Base-by-base conservation (phyloP, 805 yeast species). In the Kuraishia molischiana region DNA sequence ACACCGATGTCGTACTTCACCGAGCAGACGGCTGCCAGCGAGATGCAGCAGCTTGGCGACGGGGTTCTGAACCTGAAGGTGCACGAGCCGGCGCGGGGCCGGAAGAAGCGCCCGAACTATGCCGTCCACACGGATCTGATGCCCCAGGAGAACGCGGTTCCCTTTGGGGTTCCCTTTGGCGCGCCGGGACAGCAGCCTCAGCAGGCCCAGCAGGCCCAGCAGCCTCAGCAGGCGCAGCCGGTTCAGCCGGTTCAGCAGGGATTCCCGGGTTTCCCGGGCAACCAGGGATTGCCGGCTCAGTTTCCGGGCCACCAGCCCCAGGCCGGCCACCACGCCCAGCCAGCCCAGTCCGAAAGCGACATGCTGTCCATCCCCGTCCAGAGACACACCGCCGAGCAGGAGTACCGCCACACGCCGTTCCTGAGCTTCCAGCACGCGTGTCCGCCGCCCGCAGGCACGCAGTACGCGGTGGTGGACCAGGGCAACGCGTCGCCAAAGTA, bases 361-460 rank as follows among this genome's bases (percentile, higher is more conserved):
- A 48, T 45, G n/a, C 59, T 67, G n/a, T 58, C 67, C 3, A 55
- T 66, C 26, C 62, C 63, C 3, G 56, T 51, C 15, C 52, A 56
- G 50, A 46, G 67, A 40, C 44, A 51, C 38, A 44, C 46, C 18
- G 42, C 47, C n/a, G 64, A 58, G 36, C 48, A 59, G 19, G 58
- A 61, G 38, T 58, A 59, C 42, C 47, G 60, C 46, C 45, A 61
- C 44, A 57, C 56, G 33, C 55, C 73, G 1, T 89, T 85, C 57
- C 67, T 70, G 35, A 82, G 96, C 1, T 77, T 84, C 48, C 77
- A 79, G 52, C 77, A 85, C 51, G 79, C 85, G 1, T 69, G 75
- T 9, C 95, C 97, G 4, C 97, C 97, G 3, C 64, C 77, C 11
- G 79, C 95, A 0, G 84, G 90, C 0, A 74, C 85, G 1, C 79